Conservation (phyloP, 495 filamentous ascomycete genomes). For the Aspergillus coremiiformis region DNA sequence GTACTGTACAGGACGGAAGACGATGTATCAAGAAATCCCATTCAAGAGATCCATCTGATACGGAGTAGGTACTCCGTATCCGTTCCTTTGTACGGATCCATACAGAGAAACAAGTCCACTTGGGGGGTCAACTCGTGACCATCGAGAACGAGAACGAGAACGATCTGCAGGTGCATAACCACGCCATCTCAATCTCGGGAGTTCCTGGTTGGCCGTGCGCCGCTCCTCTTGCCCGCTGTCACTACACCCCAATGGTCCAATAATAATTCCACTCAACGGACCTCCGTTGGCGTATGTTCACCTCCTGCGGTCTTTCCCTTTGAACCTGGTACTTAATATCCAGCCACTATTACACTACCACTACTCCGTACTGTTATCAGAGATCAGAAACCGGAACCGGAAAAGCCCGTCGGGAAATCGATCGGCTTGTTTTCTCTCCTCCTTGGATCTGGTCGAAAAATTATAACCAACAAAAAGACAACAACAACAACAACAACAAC, state of each 20-base stretch:
- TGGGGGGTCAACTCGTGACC: too few species aligned
- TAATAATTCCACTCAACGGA: neutral
- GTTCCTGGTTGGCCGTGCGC: neutral
- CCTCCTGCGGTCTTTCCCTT: neutral
- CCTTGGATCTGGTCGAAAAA: too few species aligned
- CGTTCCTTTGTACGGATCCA: too few species aligned
- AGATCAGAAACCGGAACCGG: neutral
- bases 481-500: too few species aligned
- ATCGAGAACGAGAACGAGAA: too few species aligned
- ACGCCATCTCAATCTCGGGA: conserved; percentile 7
- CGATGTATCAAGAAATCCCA: too few species aligned
- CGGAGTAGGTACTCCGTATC: too few species aligned
- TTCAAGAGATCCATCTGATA: too few species aligned
- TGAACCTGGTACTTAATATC: neutral
- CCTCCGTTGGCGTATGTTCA: neutral
- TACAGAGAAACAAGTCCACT: too few species aligned
- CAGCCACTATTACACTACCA: neutral
- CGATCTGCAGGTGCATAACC: neutral
- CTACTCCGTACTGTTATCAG: too few species aligned
- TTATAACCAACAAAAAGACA: too few species aligned
- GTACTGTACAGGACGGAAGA: too few species aligned
- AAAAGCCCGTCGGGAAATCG: neutral
- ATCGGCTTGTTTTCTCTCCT: neutral
- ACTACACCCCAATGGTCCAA: neutral
- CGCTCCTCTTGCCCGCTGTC: neutral